Evolutionary conservation across 768 basidiomycete species (phyloP), one percentile per base, ranked within the genome.

Genomic region (Serendipita indica): DNA sequence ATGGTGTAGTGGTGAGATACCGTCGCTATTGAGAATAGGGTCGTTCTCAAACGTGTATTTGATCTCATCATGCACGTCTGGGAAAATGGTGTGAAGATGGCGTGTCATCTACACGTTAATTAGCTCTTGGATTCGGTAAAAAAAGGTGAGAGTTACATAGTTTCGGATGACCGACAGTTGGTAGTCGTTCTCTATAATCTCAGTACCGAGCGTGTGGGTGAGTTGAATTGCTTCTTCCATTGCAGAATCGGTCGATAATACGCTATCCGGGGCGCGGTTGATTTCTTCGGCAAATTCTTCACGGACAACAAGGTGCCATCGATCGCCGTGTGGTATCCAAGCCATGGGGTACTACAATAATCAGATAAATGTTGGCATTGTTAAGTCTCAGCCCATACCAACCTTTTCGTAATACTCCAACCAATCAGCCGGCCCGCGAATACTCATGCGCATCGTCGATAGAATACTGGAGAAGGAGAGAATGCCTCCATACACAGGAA

Each of bases 261-360:
- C 62, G 35, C 64, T 59, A 13, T 66, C 66, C 1, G 64, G 58
- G 12, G 64, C 61, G 28, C 59, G 60, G 14, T 61, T 37, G 4
- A 68, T 12, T 18, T 68, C 67, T 12, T 68, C 67, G 5, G 65
- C 46, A n/a, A 22, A 54, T 2, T 16, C 16, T 6, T n/a, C n/a
- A 7, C 30, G 49, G n/a, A 32, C 49, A n/a, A 54, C 49, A n/a
- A 54, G 22, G 3, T 3, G 4, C 49, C 49, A 54, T 20, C n/a
- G 3, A 7, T 27, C 49, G 10, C 3, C 10, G 10, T 28, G 10
- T 13, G 49, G 49, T 12, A 54, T 54, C 4, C 20, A 10, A 13
- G 30, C 7, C 49, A 54, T 54, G 4, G 49, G 22, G 30, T 54
- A 10, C 49, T 54, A 32, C 1, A n/a, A 43, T 7, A 25, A n/a